Conservation (phyloP, 2,329 filamentous ascomycete species). For the Lachnellula suecica region DNA sequence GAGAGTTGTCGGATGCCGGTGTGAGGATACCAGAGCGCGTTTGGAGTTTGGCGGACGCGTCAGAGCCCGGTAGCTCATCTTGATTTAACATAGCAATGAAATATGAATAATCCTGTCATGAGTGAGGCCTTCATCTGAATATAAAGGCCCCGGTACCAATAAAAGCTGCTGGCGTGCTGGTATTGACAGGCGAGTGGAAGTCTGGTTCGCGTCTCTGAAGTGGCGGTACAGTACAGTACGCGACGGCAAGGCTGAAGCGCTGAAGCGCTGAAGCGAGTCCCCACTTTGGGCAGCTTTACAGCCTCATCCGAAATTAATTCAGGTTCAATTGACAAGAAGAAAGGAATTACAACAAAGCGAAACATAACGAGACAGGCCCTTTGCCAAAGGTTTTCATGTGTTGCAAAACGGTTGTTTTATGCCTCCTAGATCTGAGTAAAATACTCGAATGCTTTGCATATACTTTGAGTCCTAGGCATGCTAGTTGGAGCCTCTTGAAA, state of each 20-base stretch:
- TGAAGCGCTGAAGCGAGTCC: not conserved
- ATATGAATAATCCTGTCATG: constrained; percentile 32
- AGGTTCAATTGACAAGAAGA: no score
- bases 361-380: no score
- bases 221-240: no score
- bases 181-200: not conserved
- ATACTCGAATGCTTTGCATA: no score
- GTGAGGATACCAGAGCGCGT: constrained; percentile 32
- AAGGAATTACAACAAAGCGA: no score
- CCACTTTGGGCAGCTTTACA: no score
- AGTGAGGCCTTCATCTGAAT: constrained; percentile 24
- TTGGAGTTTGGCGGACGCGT: constrained; percentile 25
- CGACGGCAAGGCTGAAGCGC: not conserved
- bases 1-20: constrained; percentile 27
- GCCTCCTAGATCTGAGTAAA: no score
- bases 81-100: constrained; percentile 32
- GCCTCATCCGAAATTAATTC: no score
- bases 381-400: no score
- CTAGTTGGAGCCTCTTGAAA: no score
- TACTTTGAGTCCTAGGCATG: no score
- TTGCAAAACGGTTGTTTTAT: no score
- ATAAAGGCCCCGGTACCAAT: constrained; percentile 9
- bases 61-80: constrained; percentile 23
- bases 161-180: constrained; percentile 4
- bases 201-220: not conserved